These are phyloP conservation scores for Suillus weaverae DNA, from an alignment of 768 basidiomycete genomes.

Conservation along the genomic window DNA sequence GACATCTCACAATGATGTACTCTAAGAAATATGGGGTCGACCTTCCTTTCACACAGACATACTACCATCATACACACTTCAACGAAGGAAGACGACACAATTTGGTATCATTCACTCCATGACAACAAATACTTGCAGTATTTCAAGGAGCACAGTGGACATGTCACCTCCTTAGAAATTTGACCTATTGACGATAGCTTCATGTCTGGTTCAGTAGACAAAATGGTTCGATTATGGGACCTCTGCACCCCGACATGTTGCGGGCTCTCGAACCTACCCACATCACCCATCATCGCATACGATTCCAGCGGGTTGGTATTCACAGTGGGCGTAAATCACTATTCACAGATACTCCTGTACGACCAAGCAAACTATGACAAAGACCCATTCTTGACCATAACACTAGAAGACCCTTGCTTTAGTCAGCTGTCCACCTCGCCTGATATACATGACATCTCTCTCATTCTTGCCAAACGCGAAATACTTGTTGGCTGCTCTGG, in stretches of 20 bases:
- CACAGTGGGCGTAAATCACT: constrained; percentile 82
- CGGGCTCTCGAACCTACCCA: constrained; percentile 74
- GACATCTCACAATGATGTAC: constrained; percentile 73
- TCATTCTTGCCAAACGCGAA: constrained; percentile 90
- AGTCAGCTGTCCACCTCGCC: constrained; percentile 82
- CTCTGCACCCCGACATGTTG: constrained; percentile 76
- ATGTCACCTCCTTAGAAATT: constrained; percentile 88
- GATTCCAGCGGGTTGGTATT: constrained; percentile 83
- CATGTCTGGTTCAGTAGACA: constrained; percentile 92
- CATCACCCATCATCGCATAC: constrained; percentile 79
- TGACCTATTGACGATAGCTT: constrained; percentile 94
- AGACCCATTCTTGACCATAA: constrained; percentile 83
- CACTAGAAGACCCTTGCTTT: constrained; percentile 79
- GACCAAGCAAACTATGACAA: constrained; percentile 88
- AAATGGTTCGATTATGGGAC: constrained; percentile 96
- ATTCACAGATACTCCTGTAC: constrained; percentile 83
- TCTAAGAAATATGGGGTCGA: constrained; percentile 98
- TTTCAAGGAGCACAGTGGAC: constrained; percentile 90
- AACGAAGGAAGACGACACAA: constrained; percentile 92
- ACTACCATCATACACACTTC: constrained; percentile 86
- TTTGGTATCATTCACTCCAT: constrained; percentile 92
- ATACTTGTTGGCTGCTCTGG: constrained; percentile 91
- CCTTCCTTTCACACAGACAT: constrained; percentile 87
- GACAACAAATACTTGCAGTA: constrained; percentile 97
- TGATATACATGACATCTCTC: constrained; percentile 88